Percentiles rank a stretch among this genome's conserved stretches.
Evolutionary conservation across 495 filamentous ascomycete species (phyloP).

Genomic region (Penicillium paxilli): DNA sequence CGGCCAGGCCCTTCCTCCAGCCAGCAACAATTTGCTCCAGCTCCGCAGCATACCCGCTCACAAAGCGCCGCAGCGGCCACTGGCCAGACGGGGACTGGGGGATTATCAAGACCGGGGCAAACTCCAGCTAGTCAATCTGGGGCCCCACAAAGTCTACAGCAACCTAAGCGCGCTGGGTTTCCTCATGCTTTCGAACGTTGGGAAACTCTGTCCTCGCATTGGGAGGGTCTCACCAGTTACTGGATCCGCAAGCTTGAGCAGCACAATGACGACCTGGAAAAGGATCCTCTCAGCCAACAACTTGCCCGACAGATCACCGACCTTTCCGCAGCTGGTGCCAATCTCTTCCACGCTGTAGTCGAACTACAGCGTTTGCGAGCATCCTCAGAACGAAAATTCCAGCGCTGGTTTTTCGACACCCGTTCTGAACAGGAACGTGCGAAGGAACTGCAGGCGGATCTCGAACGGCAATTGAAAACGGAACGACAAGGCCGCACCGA

Average conservation of each 20-base stretch:
- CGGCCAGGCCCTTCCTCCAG: constrained; percentile 21
- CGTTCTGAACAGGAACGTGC: constrained; percentile 82
- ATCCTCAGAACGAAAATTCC: constrained; percentile 95
- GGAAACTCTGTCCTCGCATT: constrained; percentile 95
- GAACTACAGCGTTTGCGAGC: constrained; percentile 95
- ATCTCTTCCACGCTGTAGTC: constrained; percentile 96
- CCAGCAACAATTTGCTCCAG: constrained; percentile 30
- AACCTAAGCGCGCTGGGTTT: constrained; percentile 56
- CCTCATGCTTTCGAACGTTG: constrained; percentile 97
- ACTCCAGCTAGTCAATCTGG: constrained; percentile 28
- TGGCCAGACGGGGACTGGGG: constrained; percentile 13
- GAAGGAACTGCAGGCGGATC: constrained; percentile 79
- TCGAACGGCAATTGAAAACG: constrained; percentile 68
- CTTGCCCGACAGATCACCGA: constrained; percentile 93
- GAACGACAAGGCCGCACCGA: constrained; percentile 71
- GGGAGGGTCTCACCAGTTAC: constrained; percentile 95
- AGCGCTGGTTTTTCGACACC: constrained; percentile 97
- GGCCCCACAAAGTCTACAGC: constrained; percentile 38
- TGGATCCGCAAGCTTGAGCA: constrained; percentile 93
- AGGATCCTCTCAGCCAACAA: constrained; percentile 80
- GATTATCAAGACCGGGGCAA: constrained; percentile 25
- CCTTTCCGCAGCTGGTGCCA: constrained; percentile 91
- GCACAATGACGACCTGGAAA: constrained; percentile 78
- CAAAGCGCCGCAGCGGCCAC: constrained; percentile 30
- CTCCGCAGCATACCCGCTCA: constrained; percentile 23